phyloP scores from a whole-genome alignment of 305 asterid species.

The Salvia sclarea region DNA sequence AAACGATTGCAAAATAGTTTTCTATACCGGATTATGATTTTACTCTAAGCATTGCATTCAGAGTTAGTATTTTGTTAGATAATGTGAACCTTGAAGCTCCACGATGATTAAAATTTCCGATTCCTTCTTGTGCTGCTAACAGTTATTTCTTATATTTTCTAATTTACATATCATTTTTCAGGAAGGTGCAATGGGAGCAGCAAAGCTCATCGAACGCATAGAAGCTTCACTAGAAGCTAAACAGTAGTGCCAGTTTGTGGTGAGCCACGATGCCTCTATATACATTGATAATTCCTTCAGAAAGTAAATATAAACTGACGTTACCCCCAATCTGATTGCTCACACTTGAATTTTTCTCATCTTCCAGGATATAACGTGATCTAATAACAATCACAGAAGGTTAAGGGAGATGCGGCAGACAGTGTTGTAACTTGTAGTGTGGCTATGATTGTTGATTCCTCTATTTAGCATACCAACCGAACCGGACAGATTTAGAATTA shows the following conservation, averaged over 20 bases:
- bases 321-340: not conserved
- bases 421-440: constrained; percentile 21
- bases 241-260: constrained; percentile 49
- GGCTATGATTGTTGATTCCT: constrained; percentile 32
- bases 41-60: no score
- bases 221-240: constrained; percentile 67
- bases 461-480: constrained; percentile 19
- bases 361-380: constrained; percentile 26
- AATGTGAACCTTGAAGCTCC: no score
- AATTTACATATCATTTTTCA: constrained; percentile 33
- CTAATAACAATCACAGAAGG: constrained; percentile 21
- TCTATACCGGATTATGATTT: no score
- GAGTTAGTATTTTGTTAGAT: no score
- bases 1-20: not conserved
- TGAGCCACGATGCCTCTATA: constrained; percentile 31
- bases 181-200: constrained; percentile 88
- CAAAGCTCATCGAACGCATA: constrained; percentile 61
- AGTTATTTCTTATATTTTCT: not conserved
- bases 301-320: constrained; percentile 6
- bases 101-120: not conserved
- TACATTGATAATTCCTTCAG: not conserved
- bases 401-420: constrained; percentile 6
- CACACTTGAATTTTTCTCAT: not conserved
- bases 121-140: constrained; percentile 11
- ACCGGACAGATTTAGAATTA: constrained; percentile 13